Conservation (phyloP, 2,329 filamentous ascomycete genomes). For the Diaporthe australafricana region DNA sequence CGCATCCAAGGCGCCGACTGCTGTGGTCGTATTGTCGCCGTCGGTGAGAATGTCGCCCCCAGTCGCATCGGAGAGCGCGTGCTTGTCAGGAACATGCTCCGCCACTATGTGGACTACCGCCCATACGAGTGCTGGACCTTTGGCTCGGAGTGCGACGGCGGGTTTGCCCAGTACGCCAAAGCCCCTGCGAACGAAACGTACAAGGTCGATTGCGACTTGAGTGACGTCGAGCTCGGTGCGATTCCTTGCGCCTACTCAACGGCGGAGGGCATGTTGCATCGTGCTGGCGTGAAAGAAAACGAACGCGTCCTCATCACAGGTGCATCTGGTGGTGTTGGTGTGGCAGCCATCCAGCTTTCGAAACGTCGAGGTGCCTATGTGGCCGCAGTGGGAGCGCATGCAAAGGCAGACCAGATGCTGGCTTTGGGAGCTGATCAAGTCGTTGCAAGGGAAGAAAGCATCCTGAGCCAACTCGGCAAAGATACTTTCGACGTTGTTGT, state of each 20-base stretch:
- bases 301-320: neutral
- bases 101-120: neutral
- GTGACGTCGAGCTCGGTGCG: neutral
- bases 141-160: neutral
- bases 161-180: neutral
- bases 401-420: neutral
- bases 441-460: neutral
- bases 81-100: neutral
- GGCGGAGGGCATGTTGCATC: neutral
- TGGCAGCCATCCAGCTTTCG: neutral
- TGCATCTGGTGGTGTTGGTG: neutral
- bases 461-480: neutral
- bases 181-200: neutral
- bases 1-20: neutral
- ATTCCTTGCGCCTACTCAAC: neutral
- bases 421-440: neutral
- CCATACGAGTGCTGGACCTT: neutral
- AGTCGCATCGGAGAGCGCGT: neutral
- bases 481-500: neutral
- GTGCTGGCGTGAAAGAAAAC: neutral
- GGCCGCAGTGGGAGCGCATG: neutral
- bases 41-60: neutral
- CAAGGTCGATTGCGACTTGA: neutral
- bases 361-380: neutral
- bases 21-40: neutral